These are phyloP conservation scores for Solanum acaule DNA, from an alignment of 257 asterid species.

Conservation along the genomic window DNA sequence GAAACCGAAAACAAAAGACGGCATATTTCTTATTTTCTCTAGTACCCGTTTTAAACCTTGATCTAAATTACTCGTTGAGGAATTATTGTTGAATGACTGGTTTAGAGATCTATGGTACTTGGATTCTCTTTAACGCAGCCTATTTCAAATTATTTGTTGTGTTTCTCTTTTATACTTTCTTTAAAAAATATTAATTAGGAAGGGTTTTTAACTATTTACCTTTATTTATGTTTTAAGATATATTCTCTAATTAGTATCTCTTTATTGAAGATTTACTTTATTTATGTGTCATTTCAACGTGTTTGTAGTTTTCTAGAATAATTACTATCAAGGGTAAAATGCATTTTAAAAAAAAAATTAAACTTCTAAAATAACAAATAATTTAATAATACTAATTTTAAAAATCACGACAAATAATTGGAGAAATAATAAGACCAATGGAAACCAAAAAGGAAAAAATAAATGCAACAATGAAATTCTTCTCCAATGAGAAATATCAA, in stretches of 20 bases:
- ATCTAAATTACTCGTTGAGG: neutral
- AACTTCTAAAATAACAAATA: neutral
- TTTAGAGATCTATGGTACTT: neutral
- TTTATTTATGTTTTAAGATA: too few relatives aligned
- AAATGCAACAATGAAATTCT: neutral
- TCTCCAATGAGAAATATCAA: neutral
- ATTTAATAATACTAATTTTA: too few relatives aligned
- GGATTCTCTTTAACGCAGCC: neutral
- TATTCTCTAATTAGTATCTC: too few relatives aligned
- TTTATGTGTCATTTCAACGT: neutral
- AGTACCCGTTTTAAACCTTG: neutral
- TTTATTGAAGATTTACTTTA: too few relatives aligned
- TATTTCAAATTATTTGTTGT: too few relatives aligned
- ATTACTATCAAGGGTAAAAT: neutral
- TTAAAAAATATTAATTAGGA: accelerated
- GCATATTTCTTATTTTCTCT: neutral
- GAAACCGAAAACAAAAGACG: neutral
- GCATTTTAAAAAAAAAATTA: too few relatives aligned
- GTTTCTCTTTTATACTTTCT: too few relatives aligned
- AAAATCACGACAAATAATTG: too few relatives aligned
- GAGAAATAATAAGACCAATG: neutral
- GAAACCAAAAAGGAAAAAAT: too few relatives aligned
- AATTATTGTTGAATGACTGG: neutral
- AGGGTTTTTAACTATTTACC: neutral
- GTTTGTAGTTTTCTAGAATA: too few relatives aligned